Conservation (phyloP, 768 basidiomycete species). For the Russula earlei region DNA sequence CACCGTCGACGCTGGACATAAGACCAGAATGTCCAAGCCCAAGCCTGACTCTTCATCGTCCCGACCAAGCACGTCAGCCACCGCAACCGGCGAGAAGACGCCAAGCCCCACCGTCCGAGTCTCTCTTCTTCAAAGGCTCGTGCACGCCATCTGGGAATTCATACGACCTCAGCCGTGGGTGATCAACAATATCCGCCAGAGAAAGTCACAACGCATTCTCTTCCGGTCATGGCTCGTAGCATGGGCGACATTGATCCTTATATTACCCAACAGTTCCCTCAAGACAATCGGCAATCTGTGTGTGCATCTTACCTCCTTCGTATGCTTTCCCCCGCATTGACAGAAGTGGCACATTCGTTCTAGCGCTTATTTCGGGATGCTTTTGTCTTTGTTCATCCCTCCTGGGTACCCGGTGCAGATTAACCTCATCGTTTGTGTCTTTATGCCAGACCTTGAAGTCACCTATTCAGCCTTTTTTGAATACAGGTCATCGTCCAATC, state of each 20-base stretch:
- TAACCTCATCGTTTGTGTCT: neutral
- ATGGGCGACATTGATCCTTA: conserved; percentile 31
- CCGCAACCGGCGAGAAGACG: neutral
- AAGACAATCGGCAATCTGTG: conserved; percentile 33
- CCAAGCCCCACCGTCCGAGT: neutral
- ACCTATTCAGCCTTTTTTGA: conserved; percentile 22
- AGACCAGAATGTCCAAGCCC: conserved; percentile 1
- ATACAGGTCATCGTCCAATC: conserved; percentile 2
- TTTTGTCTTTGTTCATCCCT: conserved; percentile 7
- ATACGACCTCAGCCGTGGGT: conserved; percentile 28
- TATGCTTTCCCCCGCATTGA: neutral
- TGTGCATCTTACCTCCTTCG: conserved; percentile 18
- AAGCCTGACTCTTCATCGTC: conserved; percentile 1
- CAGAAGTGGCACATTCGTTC: neutral
- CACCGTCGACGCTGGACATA: neutral
- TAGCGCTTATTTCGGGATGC: conserved; percentile 9
- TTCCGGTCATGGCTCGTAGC: conserved; percentile 35
- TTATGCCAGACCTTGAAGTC: conserved; percentile 28
- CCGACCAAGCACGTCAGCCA: neutral
- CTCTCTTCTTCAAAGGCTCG: neutral
- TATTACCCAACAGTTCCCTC: conserved; percentile 33
- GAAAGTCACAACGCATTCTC: conserved; percentile 29
- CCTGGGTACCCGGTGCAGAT: conserved; percentile 13
- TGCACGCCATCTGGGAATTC: conserved; percentile 2
- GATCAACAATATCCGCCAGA: conserved; percentile 28